Conservation (phyloP, 2,329 filamentous ascomycete genomes). For the Fusarium vanettenii region DNA sequence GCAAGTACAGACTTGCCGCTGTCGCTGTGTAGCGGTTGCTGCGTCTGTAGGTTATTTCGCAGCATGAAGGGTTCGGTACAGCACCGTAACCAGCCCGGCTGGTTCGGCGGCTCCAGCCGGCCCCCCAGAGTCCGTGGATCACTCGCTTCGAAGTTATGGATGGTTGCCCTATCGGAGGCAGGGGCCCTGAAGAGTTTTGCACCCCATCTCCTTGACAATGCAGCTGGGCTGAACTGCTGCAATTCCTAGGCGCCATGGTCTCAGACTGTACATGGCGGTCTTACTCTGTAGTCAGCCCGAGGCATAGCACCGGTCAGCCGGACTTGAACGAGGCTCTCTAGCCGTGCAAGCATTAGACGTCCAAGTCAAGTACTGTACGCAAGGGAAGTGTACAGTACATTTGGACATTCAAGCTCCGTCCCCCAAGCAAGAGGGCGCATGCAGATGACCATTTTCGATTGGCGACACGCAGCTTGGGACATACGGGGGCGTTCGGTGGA, state of each 20-base stretch:
- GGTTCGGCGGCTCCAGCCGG: constrained; percentile 5
- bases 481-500: constrained; percentile 20
- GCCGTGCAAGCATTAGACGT: neutral
- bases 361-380: constrained; percentile 1
- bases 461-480: constrained; percentile 12
- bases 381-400: constrained; percentile 1
- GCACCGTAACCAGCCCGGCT: neutral
- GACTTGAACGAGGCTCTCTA: neutral
- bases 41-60: constrained; percentile 7
- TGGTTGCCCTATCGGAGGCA: constrained; percentile 7
- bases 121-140: constrained; percentile 10
- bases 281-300: constrained; percentile 2
- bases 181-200: neutral
- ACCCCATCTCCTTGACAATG: neutral
- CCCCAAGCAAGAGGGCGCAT: constrained; percentile 10
- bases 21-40: constrained; percentile 5
- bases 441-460: constrained; percentile 20
- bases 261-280: constrained; percentile 12
- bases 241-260: constrained; percentile 26
- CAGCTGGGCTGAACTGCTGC: constrained; percentile 13
- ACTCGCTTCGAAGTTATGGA: constrained; percentile 6
- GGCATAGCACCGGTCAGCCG: neutral
- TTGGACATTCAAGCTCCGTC: constrained; percentile 6
- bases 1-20: constrained; percentile 5
- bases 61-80: constrained; percentile 2